Base-by-base conservation (phyloP, 768 basidiomycete species). In the Calocybe cyanea region DNA sequence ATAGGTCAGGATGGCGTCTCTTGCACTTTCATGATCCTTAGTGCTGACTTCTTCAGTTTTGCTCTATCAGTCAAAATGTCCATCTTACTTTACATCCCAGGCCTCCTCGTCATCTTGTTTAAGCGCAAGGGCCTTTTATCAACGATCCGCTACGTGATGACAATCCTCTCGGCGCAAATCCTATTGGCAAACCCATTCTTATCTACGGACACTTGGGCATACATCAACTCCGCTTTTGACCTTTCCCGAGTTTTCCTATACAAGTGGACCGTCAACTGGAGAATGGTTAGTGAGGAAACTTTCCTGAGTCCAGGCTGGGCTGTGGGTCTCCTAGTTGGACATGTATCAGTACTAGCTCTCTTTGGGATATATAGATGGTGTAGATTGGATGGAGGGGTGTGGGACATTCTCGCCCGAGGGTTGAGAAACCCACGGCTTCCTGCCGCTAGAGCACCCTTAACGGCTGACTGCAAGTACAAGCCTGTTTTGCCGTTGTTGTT, bases 181-280 rank as follows among this genome's bases (percentile, higher is more conserved):
- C 48, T 83, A 13, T 67, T 94, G 38, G 89, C 85, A 3, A 60
- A 68, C 7, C 82, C 86, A 5, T 96, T 92, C 70, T 67, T 94
- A 36, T 63, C 69, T 32, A 68, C 75, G 45, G 71, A 85, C 50
- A 67, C 76, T 3, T 57, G 67, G 58, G 73, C 80, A 17, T 99
- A 99, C 63, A 55, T 91, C 32, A 69, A 66, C 18, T 75, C 76
- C 15, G 87, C 96, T 2, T 99, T 95, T 61, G 84, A 98, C 59
- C 71, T 99, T 45, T 81, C 82, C 3, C 84, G 96, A 11, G 75
- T 83, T 7, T 99, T 99, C 67, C 66, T 96, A 23, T 96, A 88
- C 64, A 83, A 89, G 61, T 99, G 95, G 95, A 97, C 95, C 0
- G 93, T 97, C 45, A 99, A 98, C 60, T 99, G 96, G 96, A 79